Evolutionary conservation across 176 grass and related monocot species (phyloP), one percentile per base, ranked within the genome.

Genomic region (Juncus inflexus): DNA sequence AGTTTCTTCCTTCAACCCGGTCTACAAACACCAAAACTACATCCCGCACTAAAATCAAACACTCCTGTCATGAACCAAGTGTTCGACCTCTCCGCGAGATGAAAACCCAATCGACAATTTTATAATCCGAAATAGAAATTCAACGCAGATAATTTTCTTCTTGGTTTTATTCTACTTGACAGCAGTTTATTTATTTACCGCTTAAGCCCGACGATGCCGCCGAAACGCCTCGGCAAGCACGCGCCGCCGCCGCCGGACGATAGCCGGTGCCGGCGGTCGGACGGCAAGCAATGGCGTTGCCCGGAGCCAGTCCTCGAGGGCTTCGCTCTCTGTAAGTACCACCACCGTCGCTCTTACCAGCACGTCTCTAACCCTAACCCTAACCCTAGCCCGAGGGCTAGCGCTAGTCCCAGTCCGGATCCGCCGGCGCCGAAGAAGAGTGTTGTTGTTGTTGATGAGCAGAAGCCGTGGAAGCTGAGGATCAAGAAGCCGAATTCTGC

Each of bases 201-300:
- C 43, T 47, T 9, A 5, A 47, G 2, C 43, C 43, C 43, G 74
- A 39, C 82, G 85, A 3, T 57, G 64, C 0, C 66, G 70, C 12
- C 70, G 72, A 40, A 81, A 80, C 15, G 50, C 3, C 66, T 66
- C 1, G 79, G 76, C 1, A 79, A 83, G 55, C 78, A 81, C 16
- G 73, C 80, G 4, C 83, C 86, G 3, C 74, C 76, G 13, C 19
- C 55, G 4, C 82, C 87, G 0, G 95, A 99, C 58, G 73, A 86
- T 66, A 75, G 89, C 42, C 80, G 95, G 2, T 99, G 95, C 55
- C 89, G 95, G 37, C 72, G 95, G n/a, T 85, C 85, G 12, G 95
- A 99, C 55, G 95, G 95, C 9, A 84, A 87, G 61, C 80, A 90
- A 58, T 99, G 95, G 95, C 89, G 95, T 40, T 99, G 95, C 73